Percentiles rank a stretch among this genome's conserved stretches.
phyloP scores from a whole-genome alignment of 148 eudicot species.

The Cornus kousa region DNA sequence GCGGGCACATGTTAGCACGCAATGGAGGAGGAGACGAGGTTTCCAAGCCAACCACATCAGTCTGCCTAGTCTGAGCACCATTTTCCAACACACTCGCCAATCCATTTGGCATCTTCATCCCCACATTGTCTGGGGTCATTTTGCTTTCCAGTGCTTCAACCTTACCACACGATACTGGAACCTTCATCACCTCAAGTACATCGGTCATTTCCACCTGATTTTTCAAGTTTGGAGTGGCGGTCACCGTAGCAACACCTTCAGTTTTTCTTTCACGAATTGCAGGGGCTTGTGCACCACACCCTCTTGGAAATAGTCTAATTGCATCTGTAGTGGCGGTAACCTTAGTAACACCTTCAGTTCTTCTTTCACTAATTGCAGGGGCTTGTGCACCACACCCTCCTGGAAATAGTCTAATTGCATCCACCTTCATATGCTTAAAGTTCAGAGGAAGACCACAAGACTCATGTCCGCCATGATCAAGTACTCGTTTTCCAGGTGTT shows the following conservation, averaged over 20 bases:
- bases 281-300: neutral
- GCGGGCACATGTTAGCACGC: neutral
- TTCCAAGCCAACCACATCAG: neutral
- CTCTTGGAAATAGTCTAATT: neutral
- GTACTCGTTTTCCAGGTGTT: neutral
- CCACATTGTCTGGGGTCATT: no score
- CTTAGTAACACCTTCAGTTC: neutral
- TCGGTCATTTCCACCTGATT: neutral
- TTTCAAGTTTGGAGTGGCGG: neutral
- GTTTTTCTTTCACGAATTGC: neutral
- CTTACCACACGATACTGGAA: neutral
- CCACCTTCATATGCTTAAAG: slow-evolving; percentile 9
- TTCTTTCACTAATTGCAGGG: neutral
- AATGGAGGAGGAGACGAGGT: neutral
- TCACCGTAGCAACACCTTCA: neutral
- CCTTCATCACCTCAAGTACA: neutral
- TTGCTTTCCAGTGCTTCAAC: neutral
- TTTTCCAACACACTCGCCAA: neutral
- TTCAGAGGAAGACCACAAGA: neutral
- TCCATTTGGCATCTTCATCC: neutral
- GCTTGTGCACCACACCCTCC: neutral
- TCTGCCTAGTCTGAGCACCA: neutral
- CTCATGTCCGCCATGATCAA: neutral
- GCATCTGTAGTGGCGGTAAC: neutral
- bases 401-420: neutral